Evolutionary conservation across 352 stramenopile genomes (phyloP), one percentile per base, ranked within the genome.

Genomic region (Phytopythium kandeliae): DNA sequence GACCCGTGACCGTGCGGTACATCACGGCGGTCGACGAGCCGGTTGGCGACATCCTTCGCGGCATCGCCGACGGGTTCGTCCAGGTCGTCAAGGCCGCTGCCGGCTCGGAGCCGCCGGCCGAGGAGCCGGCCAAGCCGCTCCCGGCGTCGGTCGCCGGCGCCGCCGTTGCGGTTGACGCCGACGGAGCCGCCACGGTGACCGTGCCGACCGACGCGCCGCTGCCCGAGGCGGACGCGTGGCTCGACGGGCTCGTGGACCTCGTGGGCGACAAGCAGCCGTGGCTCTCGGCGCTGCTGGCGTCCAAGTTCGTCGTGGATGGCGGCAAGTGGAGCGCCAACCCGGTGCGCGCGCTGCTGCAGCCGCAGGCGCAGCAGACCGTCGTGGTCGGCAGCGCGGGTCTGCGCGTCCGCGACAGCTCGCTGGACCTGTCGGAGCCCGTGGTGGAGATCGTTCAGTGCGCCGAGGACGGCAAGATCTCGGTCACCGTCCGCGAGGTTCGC

Each of bases 1-100:
- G 84, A 7, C 84, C 86, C 2, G 65, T 94, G 7, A 80, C 86
- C 34, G 86, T 92, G 33, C 74, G 78, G 26, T 90, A 91, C 67
- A 91, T 78, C 56, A 92, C 66, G 2, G 55, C 74, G 10, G 66
- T 69, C 33, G 65, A 94, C 46, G 86, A 96, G 45, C 84, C 86
- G 12, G 84, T 92, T 0, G 80, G 60, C 4, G 69, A 89, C 17
- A 95, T 96, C 49, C 68, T 96, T 19, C 62, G 56, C 4, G 71
- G 58, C 17, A 93, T 95, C 42, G 63, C 63, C 21, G 47, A 69
- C 7, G 84, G 80, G 9, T 85, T 94, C 31, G 45, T 51, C 11
- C 62, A 79, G 15, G 58, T 87, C 24, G 73, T 79, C 21, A 61
- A 63, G 42, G 33, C 61, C 10, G 37, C 37, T 26, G 60, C 57